Evolutionary conservation across 176 grass and related monocot species (phyloP).

Genomic region (Thinopyrum elongatum): DNA sequence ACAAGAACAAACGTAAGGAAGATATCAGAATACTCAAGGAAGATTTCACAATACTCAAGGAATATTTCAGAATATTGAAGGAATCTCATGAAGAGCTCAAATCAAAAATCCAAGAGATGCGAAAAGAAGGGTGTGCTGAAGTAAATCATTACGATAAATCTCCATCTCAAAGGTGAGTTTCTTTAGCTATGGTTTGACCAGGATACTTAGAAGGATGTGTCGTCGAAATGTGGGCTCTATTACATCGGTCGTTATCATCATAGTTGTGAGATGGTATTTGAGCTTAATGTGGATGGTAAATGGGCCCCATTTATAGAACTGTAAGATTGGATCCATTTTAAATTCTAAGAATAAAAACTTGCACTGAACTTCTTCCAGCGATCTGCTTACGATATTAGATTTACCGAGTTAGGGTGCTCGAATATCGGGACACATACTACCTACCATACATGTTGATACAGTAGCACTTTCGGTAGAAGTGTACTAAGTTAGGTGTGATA

Average conservation of each 20-base stretch:
- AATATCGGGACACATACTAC: background rate
- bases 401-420: background rate
- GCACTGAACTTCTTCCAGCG: no score
- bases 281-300: no score
- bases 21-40: background rate
- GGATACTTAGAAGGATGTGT: background rate
- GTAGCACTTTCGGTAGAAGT: background rate
- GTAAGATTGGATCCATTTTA: no score
- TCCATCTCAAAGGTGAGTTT: background rate
- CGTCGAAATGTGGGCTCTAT: no score
- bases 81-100: background rate
- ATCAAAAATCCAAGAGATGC: background rate
- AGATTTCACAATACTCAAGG: background rate
- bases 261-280: no score
- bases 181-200: background rate
- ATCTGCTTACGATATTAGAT: background rate
- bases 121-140: background rate
- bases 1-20: background rate
- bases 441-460: background rate
- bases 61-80: background rate
- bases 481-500: background rate
- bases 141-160: background rate
- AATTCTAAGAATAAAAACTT: no score
- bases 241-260: no score
- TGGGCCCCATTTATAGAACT: no score